Base-by-base conservation (phyloP, 331 rosid species). In the Pyrus hybrid region DNA sequence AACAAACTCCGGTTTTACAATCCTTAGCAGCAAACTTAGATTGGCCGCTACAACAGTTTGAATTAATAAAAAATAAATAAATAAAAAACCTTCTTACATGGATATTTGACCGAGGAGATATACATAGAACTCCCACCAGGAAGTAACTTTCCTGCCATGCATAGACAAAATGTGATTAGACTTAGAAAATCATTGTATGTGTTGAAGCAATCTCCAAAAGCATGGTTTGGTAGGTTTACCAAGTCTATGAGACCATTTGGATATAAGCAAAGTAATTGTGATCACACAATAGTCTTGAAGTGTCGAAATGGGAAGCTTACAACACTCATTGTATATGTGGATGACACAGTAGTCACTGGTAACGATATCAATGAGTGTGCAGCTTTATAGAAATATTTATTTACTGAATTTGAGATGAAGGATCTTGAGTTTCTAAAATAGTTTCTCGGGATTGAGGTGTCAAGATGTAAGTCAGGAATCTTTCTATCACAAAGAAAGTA, bases 261-360 rank as follows among this genome's bases (percentile, higher is more conserved):
- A 2, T 47, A 47, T 6, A 2, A 5, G 3, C 8, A 47, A 3
- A 47, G 54, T 14, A 47, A 47, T 16, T 47, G 1, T 47, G 8
- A 47, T 47, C 20, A 47, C 7, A 47, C 8, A 1, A 14, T 47
- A 6, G 14, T 47, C 54, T 6, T 47, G 3, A 47, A 47, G 20
- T 0, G 0, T 5, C 1, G 0, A 0, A 47, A 47, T 4, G 54
- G 0, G 1, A 47, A 47, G 0, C 3, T 14, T 16, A 47, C 54
- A 6, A 0, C 54, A 47, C 3, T 5, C 54, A 47, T 47, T 47
- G 1, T 47, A 47, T 5, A 47, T 47, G 8, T 47, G 54, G 20
- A 47, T 47, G 54, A 16, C 54, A 47, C 0, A 0, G 3, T 47
- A 16, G 8, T 47, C 8, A 47, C 3, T 16, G 3, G 20, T 47